Evolutionary conservation across 1,284 basidiomycete genomes (phyloP), one percentile per base, ranked within the genome.

Genomic region (Moesziomyces sp.): DNA sequence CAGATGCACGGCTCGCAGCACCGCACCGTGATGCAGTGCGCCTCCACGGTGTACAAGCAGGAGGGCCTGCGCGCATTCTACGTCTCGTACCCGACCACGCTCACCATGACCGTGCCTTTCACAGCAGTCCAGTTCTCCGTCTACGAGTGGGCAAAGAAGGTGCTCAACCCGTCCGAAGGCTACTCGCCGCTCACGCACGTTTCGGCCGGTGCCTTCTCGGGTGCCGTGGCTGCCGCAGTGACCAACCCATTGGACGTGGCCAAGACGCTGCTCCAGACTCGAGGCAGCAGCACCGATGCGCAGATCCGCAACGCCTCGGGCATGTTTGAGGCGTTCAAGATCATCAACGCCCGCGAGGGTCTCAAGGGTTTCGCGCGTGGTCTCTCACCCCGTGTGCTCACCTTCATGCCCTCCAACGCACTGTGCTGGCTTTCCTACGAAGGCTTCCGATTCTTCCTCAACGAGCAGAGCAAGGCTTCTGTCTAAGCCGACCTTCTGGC

Each of bases 161-260:
- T 93, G 48, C 86, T 97, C 81, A 99, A 99, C 85, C 94, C 97
- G 3, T 85, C 87, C 21, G 91, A 91, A 59, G 87, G 88, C 52
- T 99, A 99, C 85, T 96, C 93, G 28, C 97, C 97, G 11, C 82
- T 89, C 35, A 92, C 94, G 30, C 97, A 99, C 86, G 93, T 95
- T 65, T 87, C 91, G 40, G 91, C 94, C 0, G 97, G 97, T 52
- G 97, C 93, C 43, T 86, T 96, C 30, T 93, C 97, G 0, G 97
- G 97, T 50, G 97, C 90, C 24, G 90, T 98, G 13, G 97, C 95
- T 5, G 97, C 94, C 1, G 96, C 93, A 14, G 90, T 97, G 21
- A 99, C 97, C 24, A 99, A 93, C 14, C 97, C 97, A 4, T 87
- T 99, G 54, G 97, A 99, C 85, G 97, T 99, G n/a, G 94, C 94